Percentiles rank a stretch among this genome's conserved stretches.
Evolutionary conservation across 2,329 filamentous ascomycete genomes (phyloP).

Genomic region (Pseudogymnoascus pannorum): DNA sequence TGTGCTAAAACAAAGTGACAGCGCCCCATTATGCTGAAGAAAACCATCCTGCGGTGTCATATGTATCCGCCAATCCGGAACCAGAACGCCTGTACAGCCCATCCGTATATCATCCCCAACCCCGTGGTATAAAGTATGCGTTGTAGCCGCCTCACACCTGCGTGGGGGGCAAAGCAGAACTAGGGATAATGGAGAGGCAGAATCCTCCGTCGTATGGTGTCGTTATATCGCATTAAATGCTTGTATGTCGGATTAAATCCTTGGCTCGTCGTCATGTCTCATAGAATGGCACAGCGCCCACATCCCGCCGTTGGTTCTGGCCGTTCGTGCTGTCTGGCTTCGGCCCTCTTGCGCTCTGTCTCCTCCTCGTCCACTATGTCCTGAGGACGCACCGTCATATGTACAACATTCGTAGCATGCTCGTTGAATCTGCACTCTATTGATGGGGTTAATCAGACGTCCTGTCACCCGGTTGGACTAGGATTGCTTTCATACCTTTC

Average conservation of each 20-base stretch:
- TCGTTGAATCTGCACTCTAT: slow-evolving; percentile 67
- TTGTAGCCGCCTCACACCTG: neutral
- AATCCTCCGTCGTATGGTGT: slow-evolving; percentile 5
- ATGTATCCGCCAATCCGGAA: slow-evolving; percentile 2
- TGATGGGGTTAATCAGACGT: slow-evolving; percentile 30
- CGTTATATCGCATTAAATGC: slow-evolving; percentile 9
- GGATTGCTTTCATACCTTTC: slow-evolving; percentile 55
- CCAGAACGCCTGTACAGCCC: slow-evolving; percentile 6
- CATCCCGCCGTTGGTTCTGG: slow-evolving; percentile 51
- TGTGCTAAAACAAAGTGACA: slow-evolving; percentile 1
- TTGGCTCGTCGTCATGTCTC: slow-evolving; percentile 18
- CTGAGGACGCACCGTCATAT: slow-evolving; percentile 86
- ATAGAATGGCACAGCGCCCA: slow-evolving; percentile 54
- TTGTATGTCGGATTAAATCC: slow-evolving; percentile 1
- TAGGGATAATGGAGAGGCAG: neutral
- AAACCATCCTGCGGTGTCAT: slow-evolving; percentile 1
- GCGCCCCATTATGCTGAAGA: slow-evolving; percentile 1
- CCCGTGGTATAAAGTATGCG: neutral
- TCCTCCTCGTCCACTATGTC: slow-evolving; percentile 70
- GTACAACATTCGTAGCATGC: slow-evolving; percentile 75
- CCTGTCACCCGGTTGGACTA: neutral
- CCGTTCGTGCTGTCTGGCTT: slow-evolving; percentile 40
- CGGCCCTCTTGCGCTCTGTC: slow-evolving; percentile 21
- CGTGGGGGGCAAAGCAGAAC: neutral
- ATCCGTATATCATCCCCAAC: slow-evolving; percentile 3